Evolutionary conservation across 495 filamentous ascomycete species (phyloP), one percentile per base, ranked within the genome.

Genomic region (Saxispiralis lemnorum): DNA sequence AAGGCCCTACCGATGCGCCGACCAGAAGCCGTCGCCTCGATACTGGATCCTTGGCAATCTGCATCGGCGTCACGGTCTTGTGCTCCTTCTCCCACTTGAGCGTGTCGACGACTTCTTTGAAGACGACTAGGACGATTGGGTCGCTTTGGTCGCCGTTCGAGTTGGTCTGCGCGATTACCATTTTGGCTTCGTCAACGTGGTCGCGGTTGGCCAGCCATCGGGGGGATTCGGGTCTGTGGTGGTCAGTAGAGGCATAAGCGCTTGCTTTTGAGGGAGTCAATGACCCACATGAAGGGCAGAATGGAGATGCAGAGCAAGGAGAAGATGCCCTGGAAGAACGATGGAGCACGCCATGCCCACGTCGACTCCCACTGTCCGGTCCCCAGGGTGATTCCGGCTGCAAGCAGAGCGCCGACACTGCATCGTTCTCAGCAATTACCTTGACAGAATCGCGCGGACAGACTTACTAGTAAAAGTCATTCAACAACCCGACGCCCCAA

Each of bases 331-430:
- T 75, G 71, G 47, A 73, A 52, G 2, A 73, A 54, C n/a, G 69
- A 69, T 9, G 70, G 70, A 7, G 68, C 51, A 39, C 71, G 59
- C 71, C 71, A 75, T 17, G 68, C 65, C 66, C 66, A 62, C 9
- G 70, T 68, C 34, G 56, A 67, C 35, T 59, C 44, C 59, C 64
- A 59, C 43, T 62, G 59, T 19, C 65, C 56, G 31, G 71, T 73
- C 7, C 70, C 69, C 28, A 70, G 64, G 10, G 65, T 63, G 34
- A 73, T 49, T 35, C 70, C 71, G 4, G 69, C 63, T 6, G 70
- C 69, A 35, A 72, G 58, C 7, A 70, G 45, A 1, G 63, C 62
- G 0, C 66, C 66, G 33, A 66, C 54, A 39, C 51, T 59, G 21
- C 13, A 15, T 40, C 38, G 4, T 14, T 13, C 2, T 31, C 21